Evolutionary conservation across 495 filamentous ascomycete species (phyloP).

Genomic region (Hyaloscypha finlandica): DNA sequence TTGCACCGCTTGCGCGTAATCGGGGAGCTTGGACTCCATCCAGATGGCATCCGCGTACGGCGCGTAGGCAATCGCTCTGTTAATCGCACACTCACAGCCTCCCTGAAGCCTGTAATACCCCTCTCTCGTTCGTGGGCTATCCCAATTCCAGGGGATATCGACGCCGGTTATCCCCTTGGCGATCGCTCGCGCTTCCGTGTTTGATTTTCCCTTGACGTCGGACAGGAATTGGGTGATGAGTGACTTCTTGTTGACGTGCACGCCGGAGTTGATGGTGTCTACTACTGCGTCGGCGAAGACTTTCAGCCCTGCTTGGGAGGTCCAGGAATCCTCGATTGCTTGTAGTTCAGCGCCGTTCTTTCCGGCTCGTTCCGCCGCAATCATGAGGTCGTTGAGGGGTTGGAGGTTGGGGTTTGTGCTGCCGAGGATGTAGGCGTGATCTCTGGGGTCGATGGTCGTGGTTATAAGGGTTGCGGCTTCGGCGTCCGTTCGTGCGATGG

Average conservation of each 20-base stretch:
- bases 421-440: constrained; percentile 92
- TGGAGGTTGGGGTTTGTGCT: constrained; percentile 82
- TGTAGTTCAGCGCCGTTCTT: constrained; percentile 82
- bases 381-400: constrained; percentile 88
- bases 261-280: constrained; percentile 69
- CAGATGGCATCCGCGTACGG: constrained; percentile 95
- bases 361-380: constrained; percentile 78
- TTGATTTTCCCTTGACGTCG: constrained; percentile 75
- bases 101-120: constrained; percentile 92
- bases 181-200: constrained; percentile 77
- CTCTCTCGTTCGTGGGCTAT: constrained; percentile 84
- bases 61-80: constrained; percentile 88
- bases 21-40: constrained; percentile 98
- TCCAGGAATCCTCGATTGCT: constrained; percentile 91
- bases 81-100: constrained; percentile 88
- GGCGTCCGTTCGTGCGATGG: constrained; percentile 92
- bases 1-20: constrained; percentile 88
- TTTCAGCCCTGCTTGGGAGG: constrained; percentile 78
- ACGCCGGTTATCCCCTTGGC: constrained; percentile 79
- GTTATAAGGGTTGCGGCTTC: constrained; percentile 98
- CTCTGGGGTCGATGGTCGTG: constrained; percentile 90
- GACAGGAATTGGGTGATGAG: constrained; percentile 66
- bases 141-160: constrained; percentile 93
- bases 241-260: constrained; percentile 64
- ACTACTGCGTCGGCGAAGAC: constrained; percentile 88